Evolutionary conservation across 306 rosid species (phyloP), one percentile per base, ranked within the genome.

Genomic region (Malus orientalis): DNA sequence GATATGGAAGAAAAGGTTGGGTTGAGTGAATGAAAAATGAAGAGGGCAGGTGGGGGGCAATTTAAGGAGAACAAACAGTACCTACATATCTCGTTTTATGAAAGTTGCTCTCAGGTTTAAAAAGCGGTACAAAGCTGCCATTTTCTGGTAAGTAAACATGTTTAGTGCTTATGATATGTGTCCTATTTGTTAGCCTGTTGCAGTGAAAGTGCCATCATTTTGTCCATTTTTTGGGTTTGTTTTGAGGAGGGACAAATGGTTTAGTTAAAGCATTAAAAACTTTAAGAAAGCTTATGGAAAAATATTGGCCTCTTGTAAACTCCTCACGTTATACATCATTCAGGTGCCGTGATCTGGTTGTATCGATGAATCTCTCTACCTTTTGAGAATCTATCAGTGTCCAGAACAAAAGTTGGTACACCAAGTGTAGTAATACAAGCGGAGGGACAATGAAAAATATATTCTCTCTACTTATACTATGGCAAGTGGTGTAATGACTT

Each of bases 181-280:
- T 63, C 77, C 33, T 63, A 69, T 70, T 6, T 51, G 30, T 76
- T 65, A 23, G 7, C 59, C 29, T 51, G 13, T 20, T 36, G 54
- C 54, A 4, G 54, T 14, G 54, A 47, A 14, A 14, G 54, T 14
- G 19, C 54, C 4, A 47, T 47, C 18, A 14, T 15, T 47, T 4
- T 13, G 54, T 47, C 18, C 54, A 47, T 13, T 47, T 62, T 45
- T 49, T 58, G 33, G 40, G 72, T 76, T 72, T 61, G 81, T 69
- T 73, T 40, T 29, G 38, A 74, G 62, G 38, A 74, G 55, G 62
- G 84, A 67, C 79, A 25, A 84, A 53, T 42, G 57, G 62, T 69
- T 73, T 77, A 0, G 79, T 81, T 67, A 67, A 57, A 76, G 73
- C 65, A 23, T 38, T 14, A 3, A 23, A 5, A 16, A 51, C 60